Evolutionary conservation across 371 early-diverging fungal genomes (phyloP).

Genomic region (Gilbertella persicaria): DNA sequence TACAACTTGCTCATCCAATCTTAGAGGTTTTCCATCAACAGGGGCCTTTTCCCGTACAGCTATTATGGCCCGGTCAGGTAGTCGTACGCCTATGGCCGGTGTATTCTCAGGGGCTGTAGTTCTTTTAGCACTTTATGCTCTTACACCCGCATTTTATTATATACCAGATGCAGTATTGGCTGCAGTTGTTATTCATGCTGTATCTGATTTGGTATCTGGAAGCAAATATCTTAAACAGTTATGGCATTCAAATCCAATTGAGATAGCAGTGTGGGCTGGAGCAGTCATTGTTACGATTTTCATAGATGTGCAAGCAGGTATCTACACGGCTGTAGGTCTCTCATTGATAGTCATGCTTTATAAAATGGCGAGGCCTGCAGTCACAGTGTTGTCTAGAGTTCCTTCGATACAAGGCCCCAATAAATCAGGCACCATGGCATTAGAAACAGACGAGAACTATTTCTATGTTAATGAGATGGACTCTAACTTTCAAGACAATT

Average conservation of each 20-base stretch:
- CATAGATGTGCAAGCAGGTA: constrained; percentile 63
- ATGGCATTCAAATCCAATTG: constrained; percentile 44
- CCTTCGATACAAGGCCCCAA: constrained; percentile 17
- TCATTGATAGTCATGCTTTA: constrained; percentile 58
- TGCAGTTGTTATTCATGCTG: constrained; percentile 80
- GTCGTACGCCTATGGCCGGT: constrained; percentile 80
- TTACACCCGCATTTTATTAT: constrained; percentile 85
- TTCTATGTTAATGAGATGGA: constrained; percentile 23
- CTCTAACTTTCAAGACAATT: constrained; percentile 6
- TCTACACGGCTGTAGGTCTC: constrained; percentile 59
- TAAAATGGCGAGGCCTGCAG: constrained; percentile 62
- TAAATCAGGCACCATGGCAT: constrained; percentile 52
- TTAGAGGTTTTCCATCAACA: constrained; percentile 79
- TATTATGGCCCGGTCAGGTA: constrained; percentile 79
- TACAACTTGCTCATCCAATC: not conserved
- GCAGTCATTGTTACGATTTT: constrained; percentile 67
- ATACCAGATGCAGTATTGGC: constrained; percentile 81
- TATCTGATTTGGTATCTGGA: constrained; percentile 55
- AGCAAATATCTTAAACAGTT: constrained; percentile 27
- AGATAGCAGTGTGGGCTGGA: constrained; percentile 47
- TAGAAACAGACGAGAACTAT: constrained; percentile 38
- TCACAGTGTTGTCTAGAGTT: constrained; percentile 25
- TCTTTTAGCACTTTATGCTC: constrained; percentile 72
- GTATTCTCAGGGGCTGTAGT: constrained; percentile 75
- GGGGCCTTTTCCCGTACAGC: constrained; percentile 91